Conservation (phyloP, 139 green algal genomes). For the Picochlorum sp. region DNA sequence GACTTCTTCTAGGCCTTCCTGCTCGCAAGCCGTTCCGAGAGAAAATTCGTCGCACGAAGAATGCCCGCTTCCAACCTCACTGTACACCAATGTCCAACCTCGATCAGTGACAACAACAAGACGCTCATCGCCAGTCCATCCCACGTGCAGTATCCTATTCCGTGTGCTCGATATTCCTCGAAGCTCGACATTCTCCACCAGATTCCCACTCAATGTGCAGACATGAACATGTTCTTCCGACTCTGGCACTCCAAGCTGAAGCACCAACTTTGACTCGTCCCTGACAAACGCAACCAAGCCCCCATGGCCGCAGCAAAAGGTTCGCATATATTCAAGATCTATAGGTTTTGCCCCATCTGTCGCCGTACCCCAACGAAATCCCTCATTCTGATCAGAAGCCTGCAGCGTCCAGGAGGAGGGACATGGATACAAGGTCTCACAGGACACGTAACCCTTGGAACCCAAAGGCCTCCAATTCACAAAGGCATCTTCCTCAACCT, state of each 20-base stretch:
- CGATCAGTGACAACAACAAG: conserved; percentile 60
- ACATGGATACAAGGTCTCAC: too few relatives aligned
- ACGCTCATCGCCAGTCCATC: conserved; percentile 60
- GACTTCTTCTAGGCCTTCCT: conserved; percentile 42
- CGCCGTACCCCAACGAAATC: background rate
- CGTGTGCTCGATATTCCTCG: conserved; percentile 49
- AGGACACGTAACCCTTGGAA: too few relatives aligned
- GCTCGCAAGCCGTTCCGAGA: conserved; percentile 43
- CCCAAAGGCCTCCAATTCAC: too few relatives aligned
- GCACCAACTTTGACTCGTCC: conserved; percentile 70
- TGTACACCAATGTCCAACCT: conserved; percentile 24
- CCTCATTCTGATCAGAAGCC: background rate
- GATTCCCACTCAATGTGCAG: conserved; percentile 47
- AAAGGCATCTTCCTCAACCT: too few relatives aligned
- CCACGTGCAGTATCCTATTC: conserved; percentile 50
- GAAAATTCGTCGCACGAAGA: conserved; percentile 36
- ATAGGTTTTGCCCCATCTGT: background rate
- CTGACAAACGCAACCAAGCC: conserved; percentile 73
- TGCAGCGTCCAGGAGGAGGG: background rate
- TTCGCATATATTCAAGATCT: background rate
- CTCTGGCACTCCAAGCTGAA: conserved; percentile 22
- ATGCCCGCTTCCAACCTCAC: background rate
- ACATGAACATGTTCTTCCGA: conserved; percentile 32
- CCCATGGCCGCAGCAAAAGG: conserved; percentile 44
- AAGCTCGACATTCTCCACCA: conserved; percentile 34